Evolutionary conservation across 1,284 basidiomycete species (phyloP), one percentile per base, ranked within the genome.

Genomic region (Dichomitus squalens): DNA sequence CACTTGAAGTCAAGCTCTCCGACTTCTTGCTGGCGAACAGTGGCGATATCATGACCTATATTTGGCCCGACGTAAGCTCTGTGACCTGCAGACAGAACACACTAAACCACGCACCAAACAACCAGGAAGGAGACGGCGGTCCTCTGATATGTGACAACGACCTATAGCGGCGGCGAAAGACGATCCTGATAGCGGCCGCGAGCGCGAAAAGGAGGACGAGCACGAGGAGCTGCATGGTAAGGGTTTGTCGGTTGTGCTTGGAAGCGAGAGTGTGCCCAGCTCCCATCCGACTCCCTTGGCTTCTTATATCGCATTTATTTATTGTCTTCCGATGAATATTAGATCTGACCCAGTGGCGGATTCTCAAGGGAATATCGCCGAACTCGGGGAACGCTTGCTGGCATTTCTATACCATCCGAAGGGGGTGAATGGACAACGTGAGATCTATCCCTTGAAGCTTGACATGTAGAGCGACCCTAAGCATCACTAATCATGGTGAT

Each of bases 1-100:
- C 60, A 69, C 29, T 58, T 41, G 25, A 67, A 63, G 25, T 69
- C 68, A 1, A 63, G 18, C 18, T 65, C 64, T 1, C 68, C 68
- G 8, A 65, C 64, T 20, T 67, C 57, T 3, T 55, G 11, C 40
- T 68, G 64, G 33, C 58, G 63, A 8, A 35, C 50, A 20, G 63
- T 48, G 1, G 63, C 58, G 12, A 60, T 46, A n/a, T 59, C 58
- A 38, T 64, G 59, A 7, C 65, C 65, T 66, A 29, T 7, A 43
- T n/a, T n/a, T 7, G 25, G 3, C 25, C 14, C n/a, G n/a, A n/a
- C 14, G 16, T 43, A 4, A 20, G 46, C 7, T 20, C 2, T 11
- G 53, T 21, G 16, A 18, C 4, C 18, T 20, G 7, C 2, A 12
- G 49, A 16, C 7, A n/a, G 2, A 8, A 18, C 12, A 12, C 4